phyloP scores from a whole-genome alignment of 1,284 basidiomycete species.

The Mycena citricolor region DNA sequence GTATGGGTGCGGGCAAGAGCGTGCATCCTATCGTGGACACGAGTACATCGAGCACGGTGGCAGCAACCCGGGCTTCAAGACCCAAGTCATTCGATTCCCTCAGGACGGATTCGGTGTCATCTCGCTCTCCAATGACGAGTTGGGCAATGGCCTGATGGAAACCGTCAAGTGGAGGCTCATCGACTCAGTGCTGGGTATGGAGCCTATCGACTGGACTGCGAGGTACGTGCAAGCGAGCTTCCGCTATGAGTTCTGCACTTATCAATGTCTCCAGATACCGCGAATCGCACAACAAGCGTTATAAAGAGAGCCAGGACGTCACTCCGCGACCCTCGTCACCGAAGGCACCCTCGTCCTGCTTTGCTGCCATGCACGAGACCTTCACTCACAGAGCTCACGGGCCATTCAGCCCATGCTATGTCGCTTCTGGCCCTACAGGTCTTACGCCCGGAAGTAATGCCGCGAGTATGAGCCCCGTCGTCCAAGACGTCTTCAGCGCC shows the following conservation, averaged over 20 bases:
- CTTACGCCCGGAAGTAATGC: slow-evolving; percentile 21
- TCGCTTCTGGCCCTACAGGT: slow-evolving; percentile 11
- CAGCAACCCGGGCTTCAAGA: slow-evolving; percentile 42
- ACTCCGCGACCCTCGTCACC: slow-evolving; percentile 28
- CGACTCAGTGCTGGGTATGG: slow-evolving; percentile 35
- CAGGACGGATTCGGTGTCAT: slow-evolving; percentile 41
- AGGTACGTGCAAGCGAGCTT: slow-evolving; percentile 19
- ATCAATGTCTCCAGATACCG: slow-evolving; percentile 25
- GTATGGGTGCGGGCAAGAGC: slow-evolving; percentile 44
- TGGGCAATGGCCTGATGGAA: slow-evolving; percentile 31
- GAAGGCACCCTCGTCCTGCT: slow-evolving; percentile 23
- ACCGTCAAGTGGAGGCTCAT: slow-evolving; percentile 36
- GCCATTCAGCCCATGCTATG: slow-evolving; percentile 30
- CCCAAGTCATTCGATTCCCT: slow-evolving; percentile 37
- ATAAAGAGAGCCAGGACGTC: slow-evolving; percentile 23
- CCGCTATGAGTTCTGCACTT: neutral
- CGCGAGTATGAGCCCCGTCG: slow-evolving; percentile 27
- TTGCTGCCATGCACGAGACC: slow-evolving; percentile 24
- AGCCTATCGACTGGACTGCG: slow-evolving; percentile 35
- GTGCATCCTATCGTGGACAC: slow-evolving; percentile 40
- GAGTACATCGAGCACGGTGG: slow-evolving; percentile 43
- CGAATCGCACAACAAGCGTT: slow-evolving; percentile 23
- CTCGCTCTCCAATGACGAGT: slow-evolving; percentile 43
- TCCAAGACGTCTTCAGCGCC: slow-evolving; percentile 30
- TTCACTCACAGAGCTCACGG: slow-evolving; percentile 38